phyloP scores from a whole-genome alignment of 1,284 basidiomycete genomes.

The Melampsora americana region DNA sequence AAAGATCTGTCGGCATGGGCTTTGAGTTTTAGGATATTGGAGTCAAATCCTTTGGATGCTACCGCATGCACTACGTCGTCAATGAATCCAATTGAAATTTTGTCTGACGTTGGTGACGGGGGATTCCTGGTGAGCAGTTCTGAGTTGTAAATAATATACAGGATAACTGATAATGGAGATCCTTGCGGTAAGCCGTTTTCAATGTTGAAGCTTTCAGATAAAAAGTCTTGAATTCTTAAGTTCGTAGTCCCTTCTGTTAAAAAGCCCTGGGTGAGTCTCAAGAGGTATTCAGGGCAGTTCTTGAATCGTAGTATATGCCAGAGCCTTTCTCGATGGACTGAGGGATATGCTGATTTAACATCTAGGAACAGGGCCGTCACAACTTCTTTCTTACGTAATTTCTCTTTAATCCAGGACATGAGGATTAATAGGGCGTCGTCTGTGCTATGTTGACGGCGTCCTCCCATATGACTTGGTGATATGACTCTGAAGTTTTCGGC shows the following conservation, averaged over 20 bases:
- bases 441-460: background rate
- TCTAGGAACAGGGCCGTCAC: slow-evolving; percentile 22
- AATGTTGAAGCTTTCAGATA: background rate
- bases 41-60: background rate
- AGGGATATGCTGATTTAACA: slow-evolving; percentile 26
- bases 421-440: no score
- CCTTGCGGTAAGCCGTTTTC: background rate
- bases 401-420: background rate
- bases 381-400: background rate
- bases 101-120: background rate
- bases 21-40: background rate
- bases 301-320: background rate
- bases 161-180: background rate
- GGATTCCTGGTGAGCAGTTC: background rate
- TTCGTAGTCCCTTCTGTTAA: background rate
- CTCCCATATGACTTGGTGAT: background rate
- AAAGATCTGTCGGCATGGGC: background rate
- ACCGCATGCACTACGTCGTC: slow-evolving; percentile 12
- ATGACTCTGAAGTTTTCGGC: background rate
- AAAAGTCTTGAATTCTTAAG: background rate
- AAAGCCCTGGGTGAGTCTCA: background rate
- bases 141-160: slow-evolving; percentile 3
- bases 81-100: slow-evolving; percentile 21
- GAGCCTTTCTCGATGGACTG: background rate
- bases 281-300: background rate